Base-by-base conservation (phyloP, 2,329 filamentous ascomycete genomes). In the Neocucurbitaria cava region DNA sequence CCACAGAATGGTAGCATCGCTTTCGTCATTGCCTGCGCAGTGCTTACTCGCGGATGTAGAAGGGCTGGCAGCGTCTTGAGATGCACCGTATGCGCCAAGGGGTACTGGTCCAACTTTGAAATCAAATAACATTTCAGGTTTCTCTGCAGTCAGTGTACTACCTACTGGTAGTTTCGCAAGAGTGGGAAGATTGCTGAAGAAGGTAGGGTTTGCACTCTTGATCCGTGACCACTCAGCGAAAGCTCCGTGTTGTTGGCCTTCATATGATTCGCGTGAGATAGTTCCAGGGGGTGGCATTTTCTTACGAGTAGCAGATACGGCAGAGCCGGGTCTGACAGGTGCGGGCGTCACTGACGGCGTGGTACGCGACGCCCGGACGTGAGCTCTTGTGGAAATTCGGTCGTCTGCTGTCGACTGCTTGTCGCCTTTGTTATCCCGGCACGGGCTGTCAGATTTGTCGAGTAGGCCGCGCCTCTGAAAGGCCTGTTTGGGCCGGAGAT, bases 401-500 rank as follows among this genome's bases (percentile, higher is more conserved):
- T 20, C 11, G 0, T 48, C 48, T 11, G 28, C 33, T 5, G 13
- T 13, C 36, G 38, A 51, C 10, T 43, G 20, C 2, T 38, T 17
- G 9, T 40, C 20, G 13, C 42, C 46, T 39, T 48, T 36, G 10
- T 20, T 18, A 35, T 48, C 13, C 11, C 28, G 7, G n/a, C 26
- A 24, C 15, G n/a, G 28, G 17, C 26, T 5, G n/a, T 36, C 49
- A 8, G 46, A 48, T 20, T 52, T 50, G 8, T 35, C 42, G 21
- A 46, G 49, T 13, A 31, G 28, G n/a, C 41, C 38, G 10, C 39
- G 51, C 31, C 49, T 66, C 26, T 46, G 47, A 7, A 60, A 63
- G n/a, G 56, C 58, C 21, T 74, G 75, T 18, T 61, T 67, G 3
- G 89, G 88, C 3, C 83, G 81, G 62, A 94, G 89, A 57, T 89